Percentiles rank a stretch among this genome's conserved stretches.
These are phyloP conservation scores for Haplosporangium sp. DNA, from an alignment of 371 early-diverging fungal species.

Conservation along the genomic window DNA sequence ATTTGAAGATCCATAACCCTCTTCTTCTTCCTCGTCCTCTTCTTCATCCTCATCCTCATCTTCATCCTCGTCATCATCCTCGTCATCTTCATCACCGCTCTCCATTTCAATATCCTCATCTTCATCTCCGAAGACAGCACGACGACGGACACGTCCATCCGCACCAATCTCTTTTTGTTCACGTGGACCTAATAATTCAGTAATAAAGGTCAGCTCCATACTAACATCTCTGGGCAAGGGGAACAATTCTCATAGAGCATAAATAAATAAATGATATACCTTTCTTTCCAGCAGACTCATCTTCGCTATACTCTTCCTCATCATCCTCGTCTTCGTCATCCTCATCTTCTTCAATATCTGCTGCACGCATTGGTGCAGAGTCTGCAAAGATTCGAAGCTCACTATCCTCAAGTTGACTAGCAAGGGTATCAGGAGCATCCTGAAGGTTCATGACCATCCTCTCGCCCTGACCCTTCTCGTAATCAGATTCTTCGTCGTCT, in stretches of 20 bases:
- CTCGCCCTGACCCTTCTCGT: conserved; percentile 80
- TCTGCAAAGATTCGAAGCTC: conserved; percentile 86
- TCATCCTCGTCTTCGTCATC: conserved; percentile 56
- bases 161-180: conserved; percentile 61
- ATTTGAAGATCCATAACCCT: conserved; percentile 37
- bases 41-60: conserved; percentile 60
- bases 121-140: conserved; percentile 69
- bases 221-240: no score
- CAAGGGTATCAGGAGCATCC: conserved; percentile 81
- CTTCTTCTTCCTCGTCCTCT: conserved; percentile 57
- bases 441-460: conserved; percentile 93
- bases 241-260: no score
- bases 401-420: conserved; percentile 81
- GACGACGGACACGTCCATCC: conserved; percentile 68
- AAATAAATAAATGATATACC: conserved; percentile 14
- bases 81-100: conserved; percentile 59
- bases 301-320: conserved; percentile 54
- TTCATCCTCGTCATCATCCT: conserved; percentile 44
- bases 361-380: conserved; percentile 80
- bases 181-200: conserved; percentile 29
- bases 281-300: conserved; percentile 41
- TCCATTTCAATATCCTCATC: conserved; percentile 58
- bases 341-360: conserved; percentile 59
- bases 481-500: conserved; percentile 41
- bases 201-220: not conserved